Conservation (phyloP, 2,329 filamentous ascomycete species). For the Stromatinia cepivora region DNA sequence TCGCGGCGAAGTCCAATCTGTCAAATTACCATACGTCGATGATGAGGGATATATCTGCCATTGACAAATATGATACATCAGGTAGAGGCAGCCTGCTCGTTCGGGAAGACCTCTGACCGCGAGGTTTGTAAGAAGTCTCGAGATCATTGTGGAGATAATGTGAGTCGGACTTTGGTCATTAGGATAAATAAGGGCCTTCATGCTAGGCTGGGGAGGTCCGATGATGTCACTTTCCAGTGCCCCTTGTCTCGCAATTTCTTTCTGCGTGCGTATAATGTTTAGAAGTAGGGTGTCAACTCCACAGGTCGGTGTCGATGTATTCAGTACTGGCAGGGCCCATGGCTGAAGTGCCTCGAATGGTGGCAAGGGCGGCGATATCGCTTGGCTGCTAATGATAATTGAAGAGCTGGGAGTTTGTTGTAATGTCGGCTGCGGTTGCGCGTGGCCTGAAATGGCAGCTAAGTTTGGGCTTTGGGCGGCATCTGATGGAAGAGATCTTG, state of each 20-base stretch:
- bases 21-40: slow-evolving; percentile 32
- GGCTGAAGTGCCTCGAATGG: slow-evolving; percentile 15
- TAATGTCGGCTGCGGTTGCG: neutral
- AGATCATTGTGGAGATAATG: slow-evolving; percentile 38
- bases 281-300: slow-evolving; percentile 43
- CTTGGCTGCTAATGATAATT: neutral
- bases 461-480: neutral
- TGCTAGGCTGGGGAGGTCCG: slow-evolving; percentile 41
- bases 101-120: slow-evolving; percentile 28
- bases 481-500: slow-evolving; percentile 9
- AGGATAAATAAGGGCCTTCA: slow-evolving; percentile 42
- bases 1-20: slow-evolving; percentile 31
- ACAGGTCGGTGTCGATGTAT: slow-evolving; percentile 39
- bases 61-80: slow-evolving; percentile 32
- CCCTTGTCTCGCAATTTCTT: slow-evolving; percentile 39
- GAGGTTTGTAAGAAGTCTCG: slow-evolving; percentile 34
- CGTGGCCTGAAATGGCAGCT: neutral
- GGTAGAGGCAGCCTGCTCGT: slow-evolving; percentile 29
- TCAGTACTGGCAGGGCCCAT: slow-evolving; percentile 42
- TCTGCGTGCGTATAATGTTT: slow-evolving; percentile 44
- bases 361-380: neutral
- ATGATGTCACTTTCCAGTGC: slow-evolving; percentile 38
- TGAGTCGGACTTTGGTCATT: slow-evolving; percentile 35
- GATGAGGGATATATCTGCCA: slow-evolving; percentile 35
- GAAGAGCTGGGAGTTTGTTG: neutral